Evolutionary conservation across 495 filamentous ascomycete genomes (phyloP).

Genomic region (Aspergillus carlsbadensis): DNA sequence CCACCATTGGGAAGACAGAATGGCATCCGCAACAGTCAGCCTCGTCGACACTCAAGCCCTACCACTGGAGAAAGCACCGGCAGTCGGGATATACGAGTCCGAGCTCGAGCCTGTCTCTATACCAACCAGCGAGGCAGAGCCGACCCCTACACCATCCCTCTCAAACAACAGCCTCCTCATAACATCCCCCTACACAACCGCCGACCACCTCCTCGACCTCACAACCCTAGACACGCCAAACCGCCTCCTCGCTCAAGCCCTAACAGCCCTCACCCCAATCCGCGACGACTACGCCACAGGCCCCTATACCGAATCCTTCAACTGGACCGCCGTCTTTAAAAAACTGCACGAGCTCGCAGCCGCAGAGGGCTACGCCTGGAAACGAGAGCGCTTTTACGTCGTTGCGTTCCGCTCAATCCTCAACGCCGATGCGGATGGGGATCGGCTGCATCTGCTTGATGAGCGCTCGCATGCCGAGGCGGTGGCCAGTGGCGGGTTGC

Average conservation of each 20-base stretch:
- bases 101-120: neutral
- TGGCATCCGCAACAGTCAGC: neutral
- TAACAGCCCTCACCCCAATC: conserved; percentile 59
- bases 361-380: conserved; percentile 56
- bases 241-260: conserved; percentile 66
- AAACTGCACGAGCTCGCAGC: conserved; percentile 44
- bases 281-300: conserved; percentile 75
- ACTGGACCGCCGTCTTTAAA: conserved; percentile 65
- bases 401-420: conserved; percentile 79
- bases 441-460: conserved; percentile 66
- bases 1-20: neutral
- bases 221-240: conserved; percentile 59
- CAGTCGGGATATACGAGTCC: neutral
- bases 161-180: conserved; percentile 41
- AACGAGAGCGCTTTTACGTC: conserved; percentile 67
- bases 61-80: neutral
- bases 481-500: conserved; percentile 70
- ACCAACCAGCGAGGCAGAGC: neutral
- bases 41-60: neutral
- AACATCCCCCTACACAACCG: conserved; percentile 70
- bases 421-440: conserved; percentile 56
- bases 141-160: conserved; percentile 3
- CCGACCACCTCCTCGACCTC: conserved; percentile 70
- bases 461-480: conserved; percentile 76
- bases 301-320: conserved; percentile 71